Base-by-base conservation (phyloP, 768 basidiomycete species). In the Boletellus ananiceps region DNA sequence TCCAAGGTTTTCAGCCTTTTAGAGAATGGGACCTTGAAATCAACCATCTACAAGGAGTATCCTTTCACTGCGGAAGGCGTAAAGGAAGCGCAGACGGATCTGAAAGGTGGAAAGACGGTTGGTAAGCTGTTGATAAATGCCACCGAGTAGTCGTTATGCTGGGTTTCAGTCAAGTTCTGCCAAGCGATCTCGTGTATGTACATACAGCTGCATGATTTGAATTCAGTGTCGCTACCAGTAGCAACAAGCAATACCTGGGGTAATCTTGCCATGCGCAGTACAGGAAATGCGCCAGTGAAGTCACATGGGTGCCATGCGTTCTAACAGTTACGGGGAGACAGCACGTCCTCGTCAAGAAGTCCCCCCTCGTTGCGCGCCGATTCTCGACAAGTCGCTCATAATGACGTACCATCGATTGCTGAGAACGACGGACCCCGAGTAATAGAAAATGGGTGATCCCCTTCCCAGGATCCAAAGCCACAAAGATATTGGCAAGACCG, bases 121-220 rank as follows among this genome's bases (percentile, higher is more conserved):
- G 95, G 95, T 3, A 99, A 98, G 66, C 66, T 99, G 59, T 55
- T 98, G 44, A 73, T 97, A 57, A 89, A 88, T 64, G 76, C 92
- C 16, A 61, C 60, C 3, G 49, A 70, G 45, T 51, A 50, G 37
- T 29, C 14, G 16, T 15, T 29, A 9, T 2, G 5, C 12, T 8
- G 16, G 33, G 41, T 39, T 44, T 15, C 18, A 9, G 29, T 23
- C 31, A 43, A 19, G 13, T 14, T 13, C 11, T 12, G 14, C 15
- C 31, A 37, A 46, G 42, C 13, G 47, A 34, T 44, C 16, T 19
- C n/a, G 33, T 34, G 37, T 39, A 29, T 41, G 40, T 29, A 41
- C 25, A 15, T 47, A 33, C 16, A 50, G 19, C 8, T 60, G 50
- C 56, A 43, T 33, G 31, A 7, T 29, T 29, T 35, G 21, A 34